These are phyloP conservation scores for Eucalyptus lansdowneana DNA, from an alignment of 345 rosid genomes.

Conservation along the genomic window DNA sequence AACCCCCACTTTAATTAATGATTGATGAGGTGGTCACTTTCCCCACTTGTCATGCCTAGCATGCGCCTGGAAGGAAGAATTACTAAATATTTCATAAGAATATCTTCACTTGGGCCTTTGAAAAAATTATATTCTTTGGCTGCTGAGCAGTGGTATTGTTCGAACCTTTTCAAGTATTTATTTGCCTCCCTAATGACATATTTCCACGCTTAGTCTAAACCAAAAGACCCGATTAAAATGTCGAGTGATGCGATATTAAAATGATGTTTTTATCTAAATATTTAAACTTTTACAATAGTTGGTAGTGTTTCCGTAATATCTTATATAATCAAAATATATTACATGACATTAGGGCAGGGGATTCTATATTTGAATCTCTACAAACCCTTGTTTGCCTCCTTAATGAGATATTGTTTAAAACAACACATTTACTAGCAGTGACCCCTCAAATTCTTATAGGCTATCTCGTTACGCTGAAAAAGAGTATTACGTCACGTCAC, in stretches of 20 bases:
- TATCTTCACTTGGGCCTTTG: background rate
- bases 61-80: background rate
- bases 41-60: background rate
- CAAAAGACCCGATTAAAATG: no score
- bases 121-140: no score
- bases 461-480: background rate
- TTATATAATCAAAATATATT: no score
- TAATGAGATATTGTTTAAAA: background rate
- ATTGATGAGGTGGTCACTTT: background rate
- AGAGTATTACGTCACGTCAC: background rate
- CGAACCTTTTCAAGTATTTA: no score
- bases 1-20: background rate
- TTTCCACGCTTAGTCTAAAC: no score
- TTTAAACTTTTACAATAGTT: no score
- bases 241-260: no score
- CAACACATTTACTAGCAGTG: background rate
- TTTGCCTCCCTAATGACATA: no score
- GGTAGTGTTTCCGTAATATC: accelerated
- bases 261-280: no score
- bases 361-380: no score
- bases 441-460: background rate
- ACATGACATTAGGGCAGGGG: accelerated
- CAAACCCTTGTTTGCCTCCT: accelerated
- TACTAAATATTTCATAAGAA: background rate
- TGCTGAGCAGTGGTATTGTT: no score